Percentiles rank a stretch among this genome's conserved stretches.
phyloP scores from a whole-genome alignment of 306 rosid species.

The Ormosia emarginata region DNA sequence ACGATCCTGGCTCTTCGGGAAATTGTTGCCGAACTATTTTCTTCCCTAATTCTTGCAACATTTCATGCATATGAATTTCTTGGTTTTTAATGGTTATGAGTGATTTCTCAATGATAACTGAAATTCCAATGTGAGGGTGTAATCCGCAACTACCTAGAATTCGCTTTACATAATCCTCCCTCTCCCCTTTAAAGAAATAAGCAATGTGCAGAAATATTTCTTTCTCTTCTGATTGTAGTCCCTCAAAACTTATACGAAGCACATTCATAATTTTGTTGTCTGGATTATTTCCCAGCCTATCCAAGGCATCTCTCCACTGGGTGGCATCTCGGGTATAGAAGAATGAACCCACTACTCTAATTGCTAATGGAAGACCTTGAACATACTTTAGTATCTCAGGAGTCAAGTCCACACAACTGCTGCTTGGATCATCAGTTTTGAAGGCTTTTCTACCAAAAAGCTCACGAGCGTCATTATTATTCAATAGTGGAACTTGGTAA shows the following conservation, averaged over 20 bases:
- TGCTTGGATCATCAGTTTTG: background rate
- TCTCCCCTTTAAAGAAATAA: background rate
- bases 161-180: background rate
- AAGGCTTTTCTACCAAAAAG: constrained; percentile 11
- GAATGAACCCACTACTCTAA: background rate
- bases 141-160: background rate
- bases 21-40: background rate
- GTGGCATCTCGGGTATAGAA: background rate
- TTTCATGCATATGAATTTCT: background rate
- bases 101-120: background rate
- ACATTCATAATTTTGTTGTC: too few species aligned
- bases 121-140: background rate
- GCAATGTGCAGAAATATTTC: background rate
- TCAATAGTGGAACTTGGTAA: background rate
- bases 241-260: too few species aligned
- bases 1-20: background rate
- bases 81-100: background rate
- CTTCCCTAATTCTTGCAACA: background rate
- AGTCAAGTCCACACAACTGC: background rate
- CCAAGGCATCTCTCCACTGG: background rate
- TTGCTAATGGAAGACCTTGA: constrained; percentile 6
- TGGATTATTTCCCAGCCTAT: background rate
- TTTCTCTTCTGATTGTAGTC: background rate
- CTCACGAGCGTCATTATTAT: background rate
- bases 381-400: background rate